phyloP scores from a whole-genome alignment of 306 rosid species.

The Quercus dentata region DNA sequence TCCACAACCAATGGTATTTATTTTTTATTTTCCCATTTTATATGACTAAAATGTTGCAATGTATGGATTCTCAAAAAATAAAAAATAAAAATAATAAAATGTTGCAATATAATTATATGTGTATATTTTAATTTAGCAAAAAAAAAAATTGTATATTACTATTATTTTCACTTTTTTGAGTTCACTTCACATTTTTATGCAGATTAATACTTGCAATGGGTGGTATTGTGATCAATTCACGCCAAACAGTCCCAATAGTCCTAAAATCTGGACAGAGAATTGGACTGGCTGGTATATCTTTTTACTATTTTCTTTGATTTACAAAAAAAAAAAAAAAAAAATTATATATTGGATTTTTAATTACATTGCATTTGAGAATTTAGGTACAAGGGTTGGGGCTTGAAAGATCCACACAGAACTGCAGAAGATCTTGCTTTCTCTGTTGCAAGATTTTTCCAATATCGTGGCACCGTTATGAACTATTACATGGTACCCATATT shows the following conservation, averaged over 20 bases:
- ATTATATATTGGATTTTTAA: too few species aligned
- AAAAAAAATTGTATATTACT: too few species aligned
- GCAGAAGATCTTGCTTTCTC: slow-evolving; percentile 42
- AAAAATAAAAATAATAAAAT: not conserved
- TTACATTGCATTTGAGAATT: too few species aligned
- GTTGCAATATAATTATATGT: too few species aligned
- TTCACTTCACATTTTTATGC: not conserved
- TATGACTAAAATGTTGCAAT: too few species aligned
- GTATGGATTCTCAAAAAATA: too few species aligned
- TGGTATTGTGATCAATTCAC: slow-evolving; percentile 9
- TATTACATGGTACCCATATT: slow-evolving; percentile 30
- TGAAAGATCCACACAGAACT: slow-evolving; percentile 28
- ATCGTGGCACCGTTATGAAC: slow-evolving; percentile 35
- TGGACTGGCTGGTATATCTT: slow-evolving; percentile 23
- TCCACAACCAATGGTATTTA: slow-evolving; percentile 32
- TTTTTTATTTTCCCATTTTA: too few species aligned
- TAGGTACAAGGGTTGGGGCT: slow-evolving; percentile 43
- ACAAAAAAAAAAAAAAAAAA: too few species aligned
- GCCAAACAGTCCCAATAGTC: not conserved
- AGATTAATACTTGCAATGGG: slow-evolving; percentile 15
- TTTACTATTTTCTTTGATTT: not conserved
- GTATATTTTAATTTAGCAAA: too few species aligned
- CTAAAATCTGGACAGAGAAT: slow-evolving; percentile 27
- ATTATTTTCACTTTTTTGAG: not conserved
- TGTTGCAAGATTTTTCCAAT: slow-evolving; percentile 36